phyloP scores from a whole-genome alignment of 2,329 filamentous ascomycete species.

The Cladophialophora bantiana region DNA sequence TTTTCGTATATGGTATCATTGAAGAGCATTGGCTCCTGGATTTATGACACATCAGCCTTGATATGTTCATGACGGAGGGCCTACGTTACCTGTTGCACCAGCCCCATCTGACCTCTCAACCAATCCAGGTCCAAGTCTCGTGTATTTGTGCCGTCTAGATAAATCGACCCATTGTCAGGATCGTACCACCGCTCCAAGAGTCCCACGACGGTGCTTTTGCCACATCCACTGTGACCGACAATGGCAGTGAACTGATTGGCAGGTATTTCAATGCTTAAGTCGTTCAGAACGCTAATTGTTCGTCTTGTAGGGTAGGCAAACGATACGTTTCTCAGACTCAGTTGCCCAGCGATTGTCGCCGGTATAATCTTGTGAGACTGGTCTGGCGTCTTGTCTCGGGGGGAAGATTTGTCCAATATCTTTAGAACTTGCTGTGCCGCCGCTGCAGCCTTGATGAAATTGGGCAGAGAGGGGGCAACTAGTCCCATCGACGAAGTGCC shows the following conservation, averaged over 20 bases:
- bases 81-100: constrained; percentile 63
- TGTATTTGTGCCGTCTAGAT: constrained; percentile 62
- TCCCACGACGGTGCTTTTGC: constrained; percentile 55
- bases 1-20: constrained; percentile 71
- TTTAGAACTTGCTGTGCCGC: background rate
- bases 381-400: constrained; percentile 64
- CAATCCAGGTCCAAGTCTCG: constrained; percentile 67
- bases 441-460: background rate
- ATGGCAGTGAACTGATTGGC: constrained; percentile 50
- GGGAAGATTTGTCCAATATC: background rate
- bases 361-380: constrained; percentile 49
- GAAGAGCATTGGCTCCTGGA: constrained; percentile 68
- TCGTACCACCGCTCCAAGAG: constrained; percentile 54
- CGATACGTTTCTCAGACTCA: constrained; percentile 55
- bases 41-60: too few relatives aligned
- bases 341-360: constrained; percentile 61
- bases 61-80: too few relatives aligned
- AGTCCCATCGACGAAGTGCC: constrained; percentile 41
- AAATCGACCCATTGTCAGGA: constrained; percentile 56
- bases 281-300: constrained; percentile 46
- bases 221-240: constrained; percentile 53
- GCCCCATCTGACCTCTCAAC: constrained; percentile 63
- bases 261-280: constrained; percentile 46
- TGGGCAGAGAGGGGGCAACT: background rate
- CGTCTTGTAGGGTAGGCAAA: constrained; percentile 71